Conservation (phyloP, 371 early-diverging fungal genomes). For the Dichotomocladium elegans region DNA sequence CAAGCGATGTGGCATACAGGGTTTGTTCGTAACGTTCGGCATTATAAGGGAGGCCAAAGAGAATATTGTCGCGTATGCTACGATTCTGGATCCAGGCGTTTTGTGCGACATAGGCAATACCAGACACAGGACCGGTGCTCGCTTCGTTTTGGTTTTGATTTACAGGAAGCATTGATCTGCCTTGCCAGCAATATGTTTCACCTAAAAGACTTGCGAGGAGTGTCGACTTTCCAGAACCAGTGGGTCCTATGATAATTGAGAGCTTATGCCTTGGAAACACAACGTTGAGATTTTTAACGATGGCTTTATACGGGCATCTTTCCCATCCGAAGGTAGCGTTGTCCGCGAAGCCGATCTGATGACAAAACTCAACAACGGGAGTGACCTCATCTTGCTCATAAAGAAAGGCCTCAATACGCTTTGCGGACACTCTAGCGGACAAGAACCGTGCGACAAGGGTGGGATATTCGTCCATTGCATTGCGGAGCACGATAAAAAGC, state of each 20-base stretch:
- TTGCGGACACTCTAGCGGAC: slow-evolving; percentile 65
- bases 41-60: slow-evolving; percentile 72
- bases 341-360: slow-evolving; percentile 40
- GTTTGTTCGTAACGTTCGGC: slow-evolving; percentile 58
- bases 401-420: slow-evolving; percentile 63
- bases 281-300: slow-evolving; percentile 53
- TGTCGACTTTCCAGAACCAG: slow-evolving; percentile 80
- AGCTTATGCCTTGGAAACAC: slow-evolving; percentile 60
- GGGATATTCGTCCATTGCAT: slow-evolving; percentile 69
- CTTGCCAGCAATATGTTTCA: slow-evolving; percentile 45
- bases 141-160: slow-evolving; percentile 11
- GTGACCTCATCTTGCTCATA: slow-evolving; percentile 62
- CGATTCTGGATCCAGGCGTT: slow-evolving; percentile 81
- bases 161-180: slow-evolving; percentile 40
- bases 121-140: slow-evolving; percentile 35
- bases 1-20: slow-evolving; percentile 67
- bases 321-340: slow-evolving; percentile 54
- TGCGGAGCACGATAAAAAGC: slow-evolving; percentile 55
- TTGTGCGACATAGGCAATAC: slow-evolving; percentile 76
- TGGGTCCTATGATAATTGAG: slow-evolving; percentile 75
- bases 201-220: slow-evolving; percentile 61
- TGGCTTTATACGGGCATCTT: slow-evolving; percentile 26
- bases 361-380: background rate
- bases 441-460: slow-evolving; percentile 55
- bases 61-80: slow-evolving; percentile 76